phyloP scores from a whole-genome alignment of 805 yeast genomes.

The Pichia insulana region DNA sequence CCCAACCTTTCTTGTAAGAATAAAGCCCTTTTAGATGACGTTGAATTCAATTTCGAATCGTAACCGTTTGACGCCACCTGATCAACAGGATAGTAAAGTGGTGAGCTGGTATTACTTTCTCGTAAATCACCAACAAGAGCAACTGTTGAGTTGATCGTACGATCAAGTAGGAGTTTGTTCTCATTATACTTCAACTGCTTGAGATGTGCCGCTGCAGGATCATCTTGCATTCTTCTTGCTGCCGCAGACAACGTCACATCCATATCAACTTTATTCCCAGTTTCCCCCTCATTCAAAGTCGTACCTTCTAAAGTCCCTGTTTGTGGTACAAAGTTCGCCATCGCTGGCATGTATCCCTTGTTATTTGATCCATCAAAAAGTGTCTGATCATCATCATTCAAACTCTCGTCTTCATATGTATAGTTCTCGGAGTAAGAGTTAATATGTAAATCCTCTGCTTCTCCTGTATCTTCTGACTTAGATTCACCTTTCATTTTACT shows the following conservation, averaged over 20 bases:
- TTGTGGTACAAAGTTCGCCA: conserved; percentile 17
- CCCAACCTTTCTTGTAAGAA: conserved; percentile 31
- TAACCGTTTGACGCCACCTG: conserved; percentile 9
- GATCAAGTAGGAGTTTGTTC: conserved; percentile 54
- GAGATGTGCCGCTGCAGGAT: conserved; percentile 12
- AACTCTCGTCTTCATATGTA: not conserved
- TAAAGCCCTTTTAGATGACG: conserved; percentile 44
- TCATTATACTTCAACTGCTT: conserved; percentile 70
- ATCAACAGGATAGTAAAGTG: conserved; percentile 52
- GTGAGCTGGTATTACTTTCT: conserved; percentile 49
- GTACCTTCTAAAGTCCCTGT: conserved; percentile 22
- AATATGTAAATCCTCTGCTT: not conserved
- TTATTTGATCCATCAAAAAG: not conserved
- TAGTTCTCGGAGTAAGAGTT: conserved; percentile 6
- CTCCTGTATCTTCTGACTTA: not conserved
- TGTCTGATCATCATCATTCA: not conserved
- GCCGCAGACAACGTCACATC: too few relatives aligned
- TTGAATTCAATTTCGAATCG: conserved; percentile 36
- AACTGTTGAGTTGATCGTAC: conserved; percentile 47
- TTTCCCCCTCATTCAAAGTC: conserved; percentile 22
- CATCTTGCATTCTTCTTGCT: conserved; percentile 1
- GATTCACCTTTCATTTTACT: not conserved
- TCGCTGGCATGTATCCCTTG: conserved; percentile 8
- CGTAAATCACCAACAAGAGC: conserved; percentile 43
- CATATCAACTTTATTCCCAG: conserved; percentile 3